These are phyloP conservation scores for Paracoccidioides brasiliensis DNA, from an alignment of 2,329 filamentous ascomycete genomes.

Conservation along the genomic window DNA sequence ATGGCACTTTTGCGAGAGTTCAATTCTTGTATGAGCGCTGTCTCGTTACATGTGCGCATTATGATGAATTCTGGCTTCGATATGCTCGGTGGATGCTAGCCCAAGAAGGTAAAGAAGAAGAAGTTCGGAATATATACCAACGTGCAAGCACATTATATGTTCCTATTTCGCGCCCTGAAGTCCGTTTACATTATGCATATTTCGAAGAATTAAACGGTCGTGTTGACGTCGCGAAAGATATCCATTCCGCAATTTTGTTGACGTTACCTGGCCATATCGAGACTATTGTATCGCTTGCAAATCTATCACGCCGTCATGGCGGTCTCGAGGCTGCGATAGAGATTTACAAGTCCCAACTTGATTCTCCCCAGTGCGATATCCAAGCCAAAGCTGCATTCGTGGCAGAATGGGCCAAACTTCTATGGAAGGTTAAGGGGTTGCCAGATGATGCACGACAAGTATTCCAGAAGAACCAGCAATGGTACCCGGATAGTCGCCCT, in stretches of 20 bases:
- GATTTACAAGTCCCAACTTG: slow-evolving; percentile 69
- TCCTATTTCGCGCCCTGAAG: slow-evolving; percentile 68
- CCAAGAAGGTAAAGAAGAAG: slow-evolving; percentile 69
- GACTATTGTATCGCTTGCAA: slow-evolving; percentile 76
- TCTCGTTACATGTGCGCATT: slow-evolving; percentile 80
- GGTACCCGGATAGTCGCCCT: slow-evolving; percentile 68
- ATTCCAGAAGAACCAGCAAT: slow-evolving; percentile 69
- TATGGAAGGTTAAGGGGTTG: slow-evolving; percentile 79
- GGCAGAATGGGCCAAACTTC: slow-evolving; percentile 70
- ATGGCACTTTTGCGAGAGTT: slow-evolving; percentile 62
- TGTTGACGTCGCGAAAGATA: slow-evolving; percentile 64
- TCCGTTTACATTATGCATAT: slow-evolving; percentile 82
- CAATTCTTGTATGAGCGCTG: slow-evolving; percentile 89
- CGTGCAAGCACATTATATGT: slow-evolving; percentile 75
- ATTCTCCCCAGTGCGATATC: slow-evolving; percentile 55
- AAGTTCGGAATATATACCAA: slow-evolving; percentile 83
- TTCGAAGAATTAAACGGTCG: slow-evolving; percentile 81
- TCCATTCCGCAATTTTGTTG: slow-evolving; percentile 68
- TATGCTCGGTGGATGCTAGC: slow-evolving; percentile 88
- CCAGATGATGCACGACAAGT: slow-evolving; percentile 69
- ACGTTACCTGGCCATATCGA: slow-evolving; percentile 71
- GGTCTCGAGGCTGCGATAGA: slow-evolving; percentile 75
- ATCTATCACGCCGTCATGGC: slow-evolving; percentile 68
- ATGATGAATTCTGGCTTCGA: slow-evolving; percentile 97
- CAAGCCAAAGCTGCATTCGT: slow-evolving; percentile 78